phyloP scores from a whole-genome alignment of 768 basidiomycete species.

The Thelephora aurantiotincta region DNA sequence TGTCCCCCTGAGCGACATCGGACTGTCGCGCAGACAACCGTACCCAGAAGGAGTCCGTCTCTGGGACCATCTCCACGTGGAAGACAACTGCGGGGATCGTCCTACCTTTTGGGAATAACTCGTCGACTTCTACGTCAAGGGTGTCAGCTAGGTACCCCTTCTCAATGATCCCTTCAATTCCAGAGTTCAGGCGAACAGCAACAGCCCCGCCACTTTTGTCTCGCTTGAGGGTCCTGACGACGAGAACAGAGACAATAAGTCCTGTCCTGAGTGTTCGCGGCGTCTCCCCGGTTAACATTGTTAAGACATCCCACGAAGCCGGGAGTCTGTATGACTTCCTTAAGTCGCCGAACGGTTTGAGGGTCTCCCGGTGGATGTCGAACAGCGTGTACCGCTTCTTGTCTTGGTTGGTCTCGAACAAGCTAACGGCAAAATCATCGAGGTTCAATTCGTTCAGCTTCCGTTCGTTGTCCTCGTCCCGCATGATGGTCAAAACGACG shows the following conservation, averaged over 20 bases:
- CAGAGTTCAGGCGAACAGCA: conserved; percentile 78
- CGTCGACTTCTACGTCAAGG: conserved; percentile 18
- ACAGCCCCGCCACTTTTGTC: conserved; percentile 21
- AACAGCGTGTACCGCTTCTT: conserved; percentile 84
- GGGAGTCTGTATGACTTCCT: conserved; percentile 53
- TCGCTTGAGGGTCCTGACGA: conserved; percentile 35
- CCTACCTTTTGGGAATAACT: conserved; percentile 44
- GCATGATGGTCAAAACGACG: conserved; percentile 76
- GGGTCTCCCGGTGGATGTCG: conserved; percentile 76
- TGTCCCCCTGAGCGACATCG: conserved; percentile 52
- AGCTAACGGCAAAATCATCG: conserved; percentile 91
- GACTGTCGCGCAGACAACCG: conserved; percentile 56
- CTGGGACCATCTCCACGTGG: conserved; percentile 47
- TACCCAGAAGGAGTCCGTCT: conserved; percentile 50
- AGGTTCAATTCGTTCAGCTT: conserved; percentile 86
- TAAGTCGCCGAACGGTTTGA: conserved; percentile 67
- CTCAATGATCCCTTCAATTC: conserved; percentile 73
- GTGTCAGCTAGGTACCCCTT: conserved; percentile 40
- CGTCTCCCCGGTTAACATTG: conserved; percentile 94
- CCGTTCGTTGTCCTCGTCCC: conserved; percentile 59
- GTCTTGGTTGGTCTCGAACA: conserved; percentile 71
- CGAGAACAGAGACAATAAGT: conserved; percentile 66
- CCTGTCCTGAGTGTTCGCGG: conserved; percentile 59
- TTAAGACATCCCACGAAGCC: conserved; percentile 67
- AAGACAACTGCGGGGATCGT: conserved; percentile 70